phyloP scores from a whole-genome alignment of 805 yeast genomes.

The Diddensiella transvaalensis region DNA sequence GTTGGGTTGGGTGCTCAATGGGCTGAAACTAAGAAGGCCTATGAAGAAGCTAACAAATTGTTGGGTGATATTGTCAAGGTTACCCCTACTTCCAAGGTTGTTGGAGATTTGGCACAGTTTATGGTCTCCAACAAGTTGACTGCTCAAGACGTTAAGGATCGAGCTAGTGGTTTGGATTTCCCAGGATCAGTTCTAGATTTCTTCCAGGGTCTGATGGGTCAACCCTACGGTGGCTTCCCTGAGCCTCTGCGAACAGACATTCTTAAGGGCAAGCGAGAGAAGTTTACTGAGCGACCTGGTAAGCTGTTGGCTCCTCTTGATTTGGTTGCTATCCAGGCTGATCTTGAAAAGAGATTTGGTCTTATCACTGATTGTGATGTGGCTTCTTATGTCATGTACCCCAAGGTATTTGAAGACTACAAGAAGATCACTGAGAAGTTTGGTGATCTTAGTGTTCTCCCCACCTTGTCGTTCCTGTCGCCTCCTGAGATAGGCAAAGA shows the following conservation, averaged over 20 bases:
- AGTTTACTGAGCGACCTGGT: slow-evolving; percentile 89
- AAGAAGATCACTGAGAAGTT: slow-evolving; percentile 67
- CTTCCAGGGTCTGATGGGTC: slow-evolving; percentile 99
- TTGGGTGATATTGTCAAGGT: slow-evolving; percentile 98
- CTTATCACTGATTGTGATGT: slow-evolving; percentile 80
- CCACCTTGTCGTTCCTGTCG: slow-evolving; percentile 86
- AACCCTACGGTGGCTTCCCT: slow-evolving; percentile 99
- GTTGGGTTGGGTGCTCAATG: slow-evolving; percentile 96
- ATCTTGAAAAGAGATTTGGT: slow-evolving; percentile 73
- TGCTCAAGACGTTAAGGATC: slow-evolving; percentile 77
- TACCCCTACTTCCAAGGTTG: slow-evolving; percentile 99
- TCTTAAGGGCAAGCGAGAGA: slow-evolving; percentile 87
- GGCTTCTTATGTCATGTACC: slow-evolving; percentile 97
- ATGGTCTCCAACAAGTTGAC: slow-evolving; percentile 94
- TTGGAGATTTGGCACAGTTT: slow-evolving; percentile 99
- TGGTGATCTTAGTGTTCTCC: slow-evolving; percentile 92
- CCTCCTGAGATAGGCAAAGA: slow-evolving; percentile 88
- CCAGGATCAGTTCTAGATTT: slow-evolving; percentile 97
- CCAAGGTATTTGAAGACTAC: slow-evolving; percentile 91
- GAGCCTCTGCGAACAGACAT: slow-evolving; percentile 95
- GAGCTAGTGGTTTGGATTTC: slow-evolving; percentile 92
- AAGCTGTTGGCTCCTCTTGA: slow-evolving; percentile 82
- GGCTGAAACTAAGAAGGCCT: slow-evolving; percentile 93
- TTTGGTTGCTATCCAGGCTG: slow-evolving; percentile 65
- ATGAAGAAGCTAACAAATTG: slow-evolving; percentile 83